These are phyloP conservation scores for Alternaria burnsii DNA, from an alignment of 2,329 filamentous ascomycete genomes.

Conservation along the genomic window DNA sequence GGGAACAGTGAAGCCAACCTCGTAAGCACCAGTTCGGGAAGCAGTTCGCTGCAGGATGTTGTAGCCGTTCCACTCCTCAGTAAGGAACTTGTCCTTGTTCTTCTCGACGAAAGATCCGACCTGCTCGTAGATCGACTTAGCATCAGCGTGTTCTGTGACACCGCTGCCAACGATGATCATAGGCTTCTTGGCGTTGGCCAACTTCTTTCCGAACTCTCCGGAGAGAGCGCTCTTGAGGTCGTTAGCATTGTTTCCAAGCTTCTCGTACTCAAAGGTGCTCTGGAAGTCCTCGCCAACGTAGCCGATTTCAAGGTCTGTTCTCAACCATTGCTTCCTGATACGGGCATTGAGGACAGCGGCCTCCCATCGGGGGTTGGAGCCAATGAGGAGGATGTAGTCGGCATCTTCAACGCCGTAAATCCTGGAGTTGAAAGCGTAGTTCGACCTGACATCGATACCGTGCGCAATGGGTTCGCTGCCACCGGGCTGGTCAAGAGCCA, in stretches of 20 bases:
- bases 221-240: conserved; percentile 85
- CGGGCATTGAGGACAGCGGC: conserved; percentile 94
- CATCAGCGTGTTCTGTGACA: conserved; percentile 88
- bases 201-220: conserved; percentile 91
- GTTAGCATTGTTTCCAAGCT: conserved; percentile 80
- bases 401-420: conserved; percentile 95
- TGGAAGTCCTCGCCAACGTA: conserved; percentile 91
- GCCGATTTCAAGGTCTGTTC: conserved; percentile 91
- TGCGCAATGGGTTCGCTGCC: conserved; percentile 87
- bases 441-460: conserved; percentile 90
- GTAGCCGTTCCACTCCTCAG: conserved; percentile 94
- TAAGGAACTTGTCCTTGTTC: conserved; percentile 86
- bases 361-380: conserved; percentile 94
- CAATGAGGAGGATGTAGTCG: conserved; percentile 89
- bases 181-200: conserved; percentile 84
- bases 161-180: conserved; percentile 97
- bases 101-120: conserved; percentile 93
- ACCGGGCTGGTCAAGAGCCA: conserved; percentile 87
- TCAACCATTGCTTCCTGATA: conserved; percentile 97
- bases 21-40: conserved; percentile 90
- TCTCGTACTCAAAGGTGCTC: conserved; percentile 94
- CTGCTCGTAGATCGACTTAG: conserved; percentile 91
- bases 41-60: conserved; percentile 95
- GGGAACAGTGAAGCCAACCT: conserved; percentile 91
- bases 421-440: conserved; percentile 95